Base-by-base conservation (phyloP, 2,329 filamentous ascomycete genomes). In the Setomelanomma holmii region DNA sequence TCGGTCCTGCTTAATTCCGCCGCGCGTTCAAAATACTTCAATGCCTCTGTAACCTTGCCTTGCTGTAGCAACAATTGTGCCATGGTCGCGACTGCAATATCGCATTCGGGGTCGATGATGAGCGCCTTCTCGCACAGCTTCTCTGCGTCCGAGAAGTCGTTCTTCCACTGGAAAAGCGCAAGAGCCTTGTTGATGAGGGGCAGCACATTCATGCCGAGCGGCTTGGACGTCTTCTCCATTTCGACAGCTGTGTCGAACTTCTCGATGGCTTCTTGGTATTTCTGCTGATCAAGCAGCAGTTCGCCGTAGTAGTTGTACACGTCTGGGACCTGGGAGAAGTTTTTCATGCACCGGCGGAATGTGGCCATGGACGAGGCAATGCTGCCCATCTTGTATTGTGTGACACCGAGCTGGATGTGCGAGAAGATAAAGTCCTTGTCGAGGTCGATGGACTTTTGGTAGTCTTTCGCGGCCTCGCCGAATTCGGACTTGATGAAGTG, bases 231-330 rank as follows among this genome's bases (percentile, higher is more conserved):
- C 82, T 95, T 96, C 84, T 99, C 95, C 89, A 98, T 93, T 73
- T 98, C 93, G 62, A 98, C 93, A n/a, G 95, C 95, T 21, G 88
- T 95, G 75, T 99, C 95, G 70, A 99, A 99, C 79, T 97, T 96
- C 80, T 96, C 90, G 59, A 99, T 92, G 21, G 95, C 95, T 75
- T 99, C 93, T 53, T 90, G 83, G 78, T 89, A 98, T 78, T 97
- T 96, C 77, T 91, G 89, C 81, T 98, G 95, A 81, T 99, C 95
- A 47, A 99, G 87, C 51, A 99, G 84, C 50, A 99, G 84, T 80
- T 99, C 95, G 69, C 95, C 95, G 71, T 96, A 98, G 85, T 99
- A 99, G 84, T 99, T 99, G 84, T 98, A 99, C 35, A 98, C 95
- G 72, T 99, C 95, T 5, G 93, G 93, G 10, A 96, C 91, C 73